Base-by-base conservation (phyloP, 495 filamentous ascomycete genomes). In the Monascus purpureus region DNA sequence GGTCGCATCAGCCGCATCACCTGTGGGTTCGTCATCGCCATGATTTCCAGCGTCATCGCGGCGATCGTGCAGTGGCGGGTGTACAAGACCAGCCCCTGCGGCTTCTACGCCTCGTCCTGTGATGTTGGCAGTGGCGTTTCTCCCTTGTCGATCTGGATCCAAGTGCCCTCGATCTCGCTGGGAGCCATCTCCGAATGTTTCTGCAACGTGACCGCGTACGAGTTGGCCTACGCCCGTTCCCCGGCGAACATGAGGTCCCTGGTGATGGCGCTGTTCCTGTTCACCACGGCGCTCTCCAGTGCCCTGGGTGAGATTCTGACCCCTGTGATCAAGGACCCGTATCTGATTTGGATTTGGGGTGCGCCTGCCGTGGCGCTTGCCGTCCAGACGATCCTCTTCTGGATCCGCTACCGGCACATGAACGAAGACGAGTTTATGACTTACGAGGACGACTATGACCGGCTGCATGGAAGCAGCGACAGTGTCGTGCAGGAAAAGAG, bases 161-260 rank as follows among this genome's bases (percentile, higher is more conserved):
- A 73, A 61, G 17, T 68, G 42, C 29, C 52, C 33, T 44, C 70
- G 56, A 48, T 57, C 35, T 43, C 66, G 53, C 44, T 75, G 43
- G 57, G 65, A n/a, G 79, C 73, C 31, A 55, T 82, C 18, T 73
- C 73, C 6, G 79, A 83, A 42, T 65, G 76, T 37, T 80, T 83
- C 39, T 61, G 70, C 39, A 76, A 74, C 23, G 74, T 82, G 2
- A 81, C 78, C 0, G 76, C 73, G 0, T 73, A 79, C 42, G 79
- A 78, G 45, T 69, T 82, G 40, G 79, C 77, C 2, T 84, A 77
- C 57, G 73, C 76, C 5, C 72, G 78, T 16, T 71, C 79, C 0
- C 78, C 79, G 0, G 52, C 65, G 15, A 68, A 63, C 41, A 84
- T 83, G 79, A 69, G 74, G 33, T 70, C 69, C 28, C 63, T 82